A percentile compares a stretch with the other conserved stretches of the same genome.
Evolutionary conservation across 1,139 yeast genomes (phyloP).

Genomic region (Meyerozyma sp.): DNA sequence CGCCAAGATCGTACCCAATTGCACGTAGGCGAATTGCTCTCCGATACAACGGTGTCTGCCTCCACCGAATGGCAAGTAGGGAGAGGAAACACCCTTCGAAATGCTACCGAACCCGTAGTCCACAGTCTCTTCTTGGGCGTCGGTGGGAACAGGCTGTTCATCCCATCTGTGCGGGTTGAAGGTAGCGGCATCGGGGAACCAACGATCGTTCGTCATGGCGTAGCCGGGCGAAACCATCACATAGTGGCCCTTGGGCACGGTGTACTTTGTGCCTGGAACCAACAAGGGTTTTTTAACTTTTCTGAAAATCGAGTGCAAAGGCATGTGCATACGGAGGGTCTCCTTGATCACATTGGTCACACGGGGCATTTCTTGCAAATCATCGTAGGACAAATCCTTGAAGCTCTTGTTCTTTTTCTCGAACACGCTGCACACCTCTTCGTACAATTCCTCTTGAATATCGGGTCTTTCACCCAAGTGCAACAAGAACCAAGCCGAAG

Average conservation of each 20-base stretch:
- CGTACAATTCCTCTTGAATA: slow-evolving; percentile 70
- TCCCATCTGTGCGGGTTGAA: slow-evolving; percentile 94
- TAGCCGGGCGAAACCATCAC: slow-evolving; percentile 94
- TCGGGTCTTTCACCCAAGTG: slow-evolving; percentile 87
- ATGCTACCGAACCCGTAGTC: slow-evolving; percentile 97
- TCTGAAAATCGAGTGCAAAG: slow-evolving; percentile 92
- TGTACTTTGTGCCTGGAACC: slow-evolving; percentile 73
- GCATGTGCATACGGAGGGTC: slow-evolving; percentile 92
- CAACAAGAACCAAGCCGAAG: slow-evolving; percentile 90
- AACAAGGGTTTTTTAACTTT: slow-evolving; percentile 75
- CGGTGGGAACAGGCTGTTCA: slow-evolving; percentile 32
- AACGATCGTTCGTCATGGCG: slow-evolving; percentile 70
- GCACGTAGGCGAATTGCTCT: slow-evolving; percentile 95
- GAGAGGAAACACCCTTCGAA: slow-evolving; percentile 91
- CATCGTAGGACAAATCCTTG: slow-evolving; percentile 69
- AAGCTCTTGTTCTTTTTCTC: slow-evolving; percentile 38
- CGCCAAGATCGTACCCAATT: slow-evolving; percentile 80
- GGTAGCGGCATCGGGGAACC: slow-evolving; percentile 65
- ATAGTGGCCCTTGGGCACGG: slow-evolving; percentile 85
- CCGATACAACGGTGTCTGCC: slow-evolving; percentile 99
- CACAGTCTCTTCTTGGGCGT: slow-evolving; percentile 47
- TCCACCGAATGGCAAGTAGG: slow-evolving; percentile 97
- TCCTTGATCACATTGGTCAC: slow-evolving; percentile 83
- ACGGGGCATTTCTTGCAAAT: slow-evolving; percentile 74
- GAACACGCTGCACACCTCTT: slow-evolving; percentile 65